Conservation (phyloP, 495 filamentous ascomycete species). For the Aspergillus diversus region DNA sequence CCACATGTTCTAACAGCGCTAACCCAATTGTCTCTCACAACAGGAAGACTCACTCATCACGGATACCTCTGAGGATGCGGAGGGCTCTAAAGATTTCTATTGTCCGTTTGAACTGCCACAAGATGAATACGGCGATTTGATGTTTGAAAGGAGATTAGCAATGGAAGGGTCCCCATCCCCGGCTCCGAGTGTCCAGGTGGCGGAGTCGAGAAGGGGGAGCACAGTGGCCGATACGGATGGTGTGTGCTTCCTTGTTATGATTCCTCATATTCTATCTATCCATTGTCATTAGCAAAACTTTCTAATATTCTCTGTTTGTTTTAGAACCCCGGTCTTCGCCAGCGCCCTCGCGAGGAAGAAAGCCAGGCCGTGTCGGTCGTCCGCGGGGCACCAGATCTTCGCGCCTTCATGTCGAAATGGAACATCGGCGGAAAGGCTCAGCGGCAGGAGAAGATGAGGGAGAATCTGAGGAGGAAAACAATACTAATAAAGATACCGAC, state of each 20-base stretch:
- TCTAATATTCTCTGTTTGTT: constrained; percentile 17
- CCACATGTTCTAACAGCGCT: background rate
- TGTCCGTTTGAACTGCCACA: constrained; percentile 76
- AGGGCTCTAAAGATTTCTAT: constrained; percentile 56
- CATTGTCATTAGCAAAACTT: background rate
- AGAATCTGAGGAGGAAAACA: constrained; percentile 49
- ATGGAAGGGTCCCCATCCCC: constrained; percentile 62
- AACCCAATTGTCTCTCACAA: background rate
- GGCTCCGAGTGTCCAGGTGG: constrained; percentile 48
- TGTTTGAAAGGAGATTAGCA: constrained; percentile 68
- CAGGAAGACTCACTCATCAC: constrained; percentile 56
- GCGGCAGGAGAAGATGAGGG: constrained; percentile 42
- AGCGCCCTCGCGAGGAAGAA: constrained; percentile 50
- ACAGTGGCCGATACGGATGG: constrained; percentile 59
- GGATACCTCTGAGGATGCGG: constrained; percentile 65
- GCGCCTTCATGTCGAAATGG: constrained; percentile 47
- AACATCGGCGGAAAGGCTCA: constrained; percentile 30
- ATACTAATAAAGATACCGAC: constrained; percentile 43
- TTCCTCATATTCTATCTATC: background rate
- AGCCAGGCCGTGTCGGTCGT: constrained; percentile 42
- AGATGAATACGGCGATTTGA: constrained; percentile 75
- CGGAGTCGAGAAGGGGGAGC: constrained; percentile 47
- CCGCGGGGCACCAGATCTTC: constrained; percentile 49
- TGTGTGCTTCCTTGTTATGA: constrained; percentile 28
- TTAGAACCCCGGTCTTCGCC: constrained; percentile 55